phyloP scores from a whole-genome alignment of 176 grass and related monocot genomes.

The Zizania latifolia region DNA sequence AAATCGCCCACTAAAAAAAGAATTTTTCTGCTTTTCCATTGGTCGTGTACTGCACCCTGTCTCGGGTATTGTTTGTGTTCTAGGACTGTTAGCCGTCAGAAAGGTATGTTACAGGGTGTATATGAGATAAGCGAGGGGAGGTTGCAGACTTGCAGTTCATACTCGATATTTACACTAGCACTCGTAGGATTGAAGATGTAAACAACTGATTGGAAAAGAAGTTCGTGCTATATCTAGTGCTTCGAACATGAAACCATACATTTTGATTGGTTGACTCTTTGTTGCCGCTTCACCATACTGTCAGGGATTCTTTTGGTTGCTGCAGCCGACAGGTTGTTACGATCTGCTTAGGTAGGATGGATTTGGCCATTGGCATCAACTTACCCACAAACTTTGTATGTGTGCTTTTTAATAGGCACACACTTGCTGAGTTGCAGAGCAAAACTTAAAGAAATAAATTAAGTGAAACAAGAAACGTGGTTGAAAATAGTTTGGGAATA shows the following conservation, averaged over 20 bases:
- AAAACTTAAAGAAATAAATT: neutral
- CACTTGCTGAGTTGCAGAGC: neutral
- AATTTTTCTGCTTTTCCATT: neutral
- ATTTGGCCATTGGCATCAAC: slow-evolving; percentile 13
- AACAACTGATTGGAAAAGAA: no score
- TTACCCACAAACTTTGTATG: neutral
- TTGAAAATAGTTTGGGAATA: neutral
- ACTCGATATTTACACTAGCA: no score
- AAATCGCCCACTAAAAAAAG: no score
- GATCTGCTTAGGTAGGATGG: slow-evolving; percentile 16
- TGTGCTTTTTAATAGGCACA: neutral
- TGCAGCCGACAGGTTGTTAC: neutral
- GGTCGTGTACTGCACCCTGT: neutral
- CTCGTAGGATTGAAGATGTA: no score
- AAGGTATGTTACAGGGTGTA: no score
- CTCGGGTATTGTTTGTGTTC: neutral
- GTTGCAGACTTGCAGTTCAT: no score
- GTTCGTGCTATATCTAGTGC: no score
- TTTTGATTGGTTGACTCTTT: neutral
- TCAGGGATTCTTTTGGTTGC: neutral
- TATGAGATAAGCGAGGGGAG: neutral
- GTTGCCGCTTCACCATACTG: slow-evolving; percentile 2
- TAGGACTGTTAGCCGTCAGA: no score
- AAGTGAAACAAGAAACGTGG: neutral
- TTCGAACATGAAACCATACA: neutral